Evolutionary conservation across 352 stramenopile species (phyloP), one percentile per base, ranked within the genome.

Genomic region (Blastocystis sp.): DNA sequence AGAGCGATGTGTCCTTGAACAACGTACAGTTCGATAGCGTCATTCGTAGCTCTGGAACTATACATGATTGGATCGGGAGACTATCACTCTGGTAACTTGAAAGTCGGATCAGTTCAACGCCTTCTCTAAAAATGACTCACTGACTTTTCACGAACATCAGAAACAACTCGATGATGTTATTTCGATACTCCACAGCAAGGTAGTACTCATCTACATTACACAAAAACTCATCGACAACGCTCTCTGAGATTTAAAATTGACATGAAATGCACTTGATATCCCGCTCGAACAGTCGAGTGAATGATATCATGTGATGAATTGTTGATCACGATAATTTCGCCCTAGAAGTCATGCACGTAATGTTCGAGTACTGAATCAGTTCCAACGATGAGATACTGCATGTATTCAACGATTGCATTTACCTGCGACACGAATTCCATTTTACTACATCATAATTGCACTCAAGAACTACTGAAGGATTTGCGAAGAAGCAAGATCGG

Each of bases 111-210:
- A 85, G 20, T 11, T 54, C 34, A 8, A 68, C 34, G 4, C 43
- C 53, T 43, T 66, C 43, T 18, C 73, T 85, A 85, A 37, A 20
- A 13, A 5, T 85, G 4, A 85, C 30, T 24, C 20, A 24, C 20
- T 13, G 4, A 3, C 24, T 34, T 30, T n/a, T n/a, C 5, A 16
- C 20, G 5, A 43, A 85, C 73, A 85, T 54, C 18, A 50, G 11
- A 45, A 68, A 85, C 26, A 85, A 26, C 8, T 85, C 73, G 55
- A 85, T 85, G 5, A 85, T 54, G 39, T 85, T 85, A 45, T 85
- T 85, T 8, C 43, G 55, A 43, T 68, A 68, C 47, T 43, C 24
- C 39, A 85, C 73, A n/a, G 73, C 43, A 8, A 85, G 26, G 26
- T 85, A 85, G 53, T 45, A 69, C 4, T 50, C 73, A 20, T 85